Evolutionary conservation across 257 asterid genomes (phyloP).

Genomic region (Solanum bukasovii): DNA sequence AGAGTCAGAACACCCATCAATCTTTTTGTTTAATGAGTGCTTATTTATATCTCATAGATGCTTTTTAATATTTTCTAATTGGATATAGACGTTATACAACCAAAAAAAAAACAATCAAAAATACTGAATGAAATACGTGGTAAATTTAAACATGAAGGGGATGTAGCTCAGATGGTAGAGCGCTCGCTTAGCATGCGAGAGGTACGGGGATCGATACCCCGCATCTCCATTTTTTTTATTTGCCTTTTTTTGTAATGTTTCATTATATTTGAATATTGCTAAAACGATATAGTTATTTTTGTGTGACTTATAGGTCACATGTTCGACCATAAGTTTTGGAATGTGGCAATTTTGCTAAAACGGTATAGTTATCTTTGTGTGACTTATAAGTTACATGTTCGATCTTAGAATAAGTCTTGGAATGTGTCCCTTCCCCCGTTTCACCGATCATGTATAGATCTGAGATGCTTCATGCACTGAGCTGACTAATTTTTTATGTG

Average conservation of each 20-base stretch:
- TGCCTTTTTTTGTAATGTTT: too few species aligned
- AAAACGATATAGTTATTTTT: too few species aligned
- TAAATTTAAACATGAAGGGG: slow-evolving; percentile 1
- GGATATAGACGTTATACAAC: too few species aligned
- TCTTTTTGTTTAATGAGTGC: not conserved
- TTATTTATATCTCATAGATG: not conserved
- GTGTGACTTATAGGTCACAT: not conserved
- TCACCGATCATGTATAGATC: not conserved
- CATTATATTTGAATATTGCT: too few species aligned
- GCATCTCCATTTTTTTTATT: slow-evolving; percentile 21
- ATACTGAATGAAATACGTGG: not conserved
- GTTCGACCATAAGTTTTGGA: not conserved
- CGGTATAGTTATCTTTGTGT: not conserved
- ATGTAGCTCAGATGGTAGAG: slow-evolving; percentile 67
- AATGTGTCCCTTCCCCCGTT: too few species aligned
- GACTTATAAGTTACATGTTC: not conserved
- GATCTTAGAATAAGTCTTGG: too few species aligned
- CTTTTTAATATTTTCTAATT: too few species aligned
- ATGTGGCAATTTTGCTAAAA: too few species aligned
- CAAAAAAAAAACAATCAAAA: too few species aligned
- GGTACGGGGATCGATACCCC: slow-evolving; percentile 44
- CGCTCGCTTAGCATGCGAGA: slow-evolving; percentile 45
- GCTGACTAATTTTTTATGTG: not conserved
- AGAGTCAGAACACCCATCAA: fast-evolving
- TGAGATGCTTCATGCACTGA: not conserved